Conservation (phyloP, 352 stramenopile species). For the Phytophthora crassamura region DNA sequence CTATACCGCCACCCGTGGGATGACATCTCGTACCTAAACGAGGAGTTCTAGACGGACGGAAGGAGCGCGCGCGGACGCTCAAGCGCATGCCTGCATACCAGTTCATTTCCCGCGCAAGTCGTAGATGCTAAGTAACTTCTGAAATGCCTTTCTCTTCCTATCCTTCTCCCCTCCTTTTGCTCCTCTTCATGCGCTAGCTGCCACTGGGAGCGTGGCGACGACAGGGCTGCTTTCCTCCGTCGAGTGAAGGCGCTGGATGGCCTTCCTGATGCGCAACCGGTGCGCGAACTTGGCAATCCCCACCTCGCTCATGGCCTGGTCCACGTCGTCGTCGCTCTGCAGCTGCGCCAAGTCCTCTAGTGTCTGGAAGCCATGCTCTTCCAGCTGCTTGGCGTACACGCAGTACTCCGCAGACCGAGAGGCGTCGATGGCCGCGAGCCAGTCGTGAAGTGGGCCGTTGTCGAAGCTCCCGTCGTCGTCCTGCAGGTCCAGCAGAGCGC, state of each 20-base stretch:
- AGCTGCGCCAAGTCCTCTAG: constrained; percentile 67
- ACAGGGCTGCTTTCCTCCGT: constrained; percentile 14
- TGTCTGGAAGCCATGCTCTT: constrained; percentile 69
- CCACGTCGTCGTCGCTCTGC: constrained; percentile 67
- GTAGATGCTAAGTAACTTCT: constrained; percentile 45
- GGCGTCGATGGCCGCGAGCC: constrained; percentile 63
- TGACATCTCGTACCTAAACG: constrained; percentile 96
- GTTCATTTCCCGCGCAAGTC: constrained; percentile 29
- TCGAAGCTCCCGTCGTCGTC: constrained; percentile 36
- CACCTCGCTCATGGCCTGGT: constrained; percentile 78
- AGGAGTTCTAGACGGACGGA: constrained; percentile 60
- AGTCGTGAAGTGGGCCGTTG: constrained; percentile 44
- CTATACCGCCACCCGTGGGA: constrained; percentile 98
- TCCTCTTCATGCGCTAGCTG: constrained; percentile 41
- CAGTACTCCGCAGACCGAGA: constrained; percentile 58
- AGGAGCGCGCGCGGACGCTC: constrained; percentile 16
- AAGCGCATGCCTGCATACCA: constrained; percentile 23
- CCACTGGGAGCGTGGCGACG: constrained; percentile 33
- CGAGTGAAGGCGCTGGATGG: constrained; percentile 59
- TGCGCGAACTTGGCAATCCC: constrained; percentile 83
- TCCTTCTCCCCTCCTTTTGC: constrained; percentile 12
- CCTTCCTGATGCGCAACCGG: constrained; percentile 70
- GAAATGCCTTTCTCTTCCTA: constrained; percentile 35
- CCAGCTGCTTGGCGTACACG: constrained; percentile 63
- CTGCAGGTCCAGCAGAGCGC: constrained; percentile 36